Base-by-base conservation (phyloP, 192 early-diverging fungal species). In the Mortierella antarctica region DNA sequence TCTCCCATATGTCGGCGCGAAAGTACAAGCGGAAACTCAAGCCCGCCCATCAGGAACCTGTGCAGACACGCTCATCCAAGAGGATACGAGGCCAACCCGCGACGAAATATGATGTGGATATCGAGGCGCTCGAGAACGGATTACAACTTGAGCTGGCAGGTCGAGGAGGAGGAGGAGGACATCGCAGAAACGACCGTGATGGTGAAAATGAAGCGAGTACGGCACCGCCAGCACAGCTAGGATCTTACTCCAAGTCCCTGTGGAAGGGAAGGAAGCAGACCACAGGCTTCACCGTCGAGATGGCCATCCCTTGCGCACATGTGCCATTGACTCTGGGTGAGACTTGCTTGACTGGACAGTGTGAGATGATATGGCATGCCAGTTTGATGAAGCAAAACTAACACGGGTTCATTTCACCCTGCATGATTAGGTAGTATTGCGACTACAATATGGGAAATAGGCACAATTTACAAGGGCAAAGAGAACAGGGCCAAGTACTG, bases 391-490 rank as follows among this genome's bases (percentile, higher is more conserved):
- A 31, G 1, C 31, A 31, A 31, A 31, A 55, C 54, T 55, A 21
- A 55, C 54, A 20, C 10, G 18, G 14, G 51, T 42, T 5, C 13
- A 50, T 8, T 7, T 68, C 46, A n/a, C 23, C 10, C 40, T 23
- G 39, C 47, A 13, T 41, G 8, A 11, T 45, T 72, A 84, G 85
- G 75, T 13, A 85, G 83, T 51, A 88, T 88, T 44, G 82, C 82
- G 11, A 88, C 87, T 1, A 88, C 87, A 7, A 85, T 88, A 21
- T 88, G 87, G 87, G 80, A 83, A 15, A 23, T 84, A 10, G 87
- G 87, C 20, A 44, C 65, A 10, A 13, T 88, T 10, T 80, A 83
- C 49, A 79, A 70, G 6, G 87, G 83, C 47, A 72, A 71, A 41
- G 70, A 82, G 50, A 70, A 77, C 18, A 73, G 79, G 20, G 55